phyloP scores from a whole-genome alignment of 306 rosid species.

The Glycine tomentella region DNA sequence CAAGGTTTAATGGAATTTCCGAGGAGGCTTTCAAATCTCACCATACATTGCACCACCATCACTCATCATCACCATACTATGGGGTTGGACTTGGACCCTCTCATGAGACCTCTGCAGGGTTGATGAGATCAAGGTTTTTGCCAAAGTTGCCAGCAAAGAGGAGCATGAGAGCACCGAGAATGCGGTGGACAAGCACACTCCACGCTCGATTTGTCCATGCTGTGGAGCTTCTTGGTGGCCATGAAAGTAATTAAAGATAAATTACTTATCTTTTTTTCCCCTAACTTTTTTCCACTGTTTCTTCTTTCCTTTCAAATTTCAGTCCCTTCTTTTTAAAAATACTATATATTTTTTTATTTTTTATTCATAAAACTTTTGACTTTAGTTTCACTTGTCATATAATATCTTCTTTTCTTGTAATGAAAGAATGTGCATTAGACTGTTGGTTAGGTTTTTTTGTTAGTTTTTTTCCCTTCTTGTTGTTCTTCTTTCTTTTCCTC shows the following conservation, averaged over 20 bases:
- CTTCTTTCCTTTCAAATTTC: slow-evolving; percentile 5
- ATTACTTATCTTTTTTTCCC: not conserved
- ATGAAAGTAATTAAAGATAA: slow-evolving; percentile 64
- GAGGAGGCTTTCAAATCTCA: slow-evolving; percentile 60
- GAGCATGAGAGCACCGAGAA: slow-evolving; percentile 94
- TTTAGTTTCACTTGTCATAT: not conserved
- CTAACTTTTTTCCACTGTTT: not conserved
- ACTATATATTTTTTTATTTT: too few relatives aligned
- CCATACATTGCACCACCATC: slow-evolving; percentile 66
- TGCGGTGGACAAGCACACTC: slow-evolving; percentile 93
- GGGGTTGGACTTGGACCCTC: slow-evolving; percentile 53
- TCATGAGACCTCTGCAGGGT: slow-evolving; percentile 55
- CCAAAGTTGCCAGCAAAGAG: slow-evolving; percentile 79
- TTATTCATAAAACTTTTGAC: not conserved
- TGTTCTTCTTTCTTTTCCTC: not conserved
- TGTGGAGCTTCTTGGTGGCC: slow-evolving; percentile 97
- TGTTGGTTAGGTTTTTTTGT: not conserved
- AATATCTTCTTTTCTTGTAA: slow-evolving; percentile 22
- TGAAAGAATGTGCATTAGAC: slow-evolving; percentile 28
- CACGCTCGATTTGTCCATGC: slow-evolving; percentile 93
- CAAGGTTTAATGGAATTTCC: slow-evolving; percentile 60
- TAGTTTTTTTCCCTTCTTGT: too few relatives aligned
- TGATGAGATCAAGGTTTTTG: slow-evolving; percentile 81
- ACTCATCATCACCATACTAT: slow-evolving; percentile 44
- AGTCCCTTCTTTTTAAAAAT: not conserved